These are phyloP conservation scores for Naematelia encephala DNA, from an alignment of 768 basidiomycete genomes.

Conservation along the genomic window DNA sequence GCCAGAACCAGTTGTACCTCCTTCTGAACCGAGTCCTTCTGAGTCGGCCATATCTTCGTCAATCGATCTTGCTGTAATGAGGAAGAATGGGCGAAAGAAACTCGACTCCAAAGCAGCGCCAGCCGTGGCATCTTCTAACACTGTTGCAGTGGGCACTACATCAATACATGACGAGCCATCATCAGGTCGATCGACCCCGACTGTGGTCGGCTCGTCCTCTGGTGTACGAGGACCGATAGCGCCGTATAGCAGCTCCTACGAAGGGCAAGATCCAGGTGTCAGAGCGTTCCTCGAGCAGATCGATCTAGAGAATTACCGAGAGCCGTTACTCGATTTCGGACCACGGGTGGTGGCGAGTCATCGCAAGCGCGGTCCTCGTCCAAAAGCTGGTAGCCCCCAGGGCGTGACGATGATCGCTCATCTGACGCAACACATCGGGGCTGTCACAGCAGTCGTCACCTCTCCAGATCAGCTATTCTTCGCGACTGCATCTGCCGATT, in stretches of 20 bases:
- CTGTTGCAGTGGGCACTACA: constrained; percentile 71
- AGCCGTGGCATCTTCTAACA: constrained; percentile 71
- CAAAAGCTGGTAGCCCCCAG: constrained; percentile 50
- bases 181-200: constrained; percentile 75
- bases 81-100: constrained; percentile 52
- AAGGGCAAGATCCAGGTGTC: constrained; percentile 72
- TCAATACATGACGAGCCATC: constrained; percentile 60
- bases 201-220: constrained; percentile 2
- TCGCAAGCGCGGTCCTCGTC: constrained; percentile 54
- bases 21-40: constrained; percentile 61
- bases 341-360: constrained; percentile 76
- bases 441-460: constrained; percentile 74
- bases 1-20: constrained; percentile 1
- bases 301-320: constrained; percentile 76
- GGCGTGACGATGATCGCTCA: constrained; percentile 82
- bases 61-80: constrained; percentile 47
- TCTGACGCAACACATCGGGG: constrained; percentile 74
- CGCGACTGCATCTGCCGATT: constrained; percentile 54
- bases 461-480: constrained; percentile 92
- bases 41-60: constrained; percentile 68
- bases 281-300: constrained; percentile 82
- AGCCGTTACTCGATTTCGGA: constrained; percentile 86
- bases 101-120: constrained; percentile 84
- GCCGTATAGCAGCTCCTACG: constrained; percentile 54
- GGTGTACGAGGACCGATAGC: constrained; percentile 7